A percentile compares a stretch with the other conserved stretches of the same genome.
phyloP scores from a whole-genome alignment of 768 basidiomycete genomes.

The Leccinum uliginosum region DNA sequence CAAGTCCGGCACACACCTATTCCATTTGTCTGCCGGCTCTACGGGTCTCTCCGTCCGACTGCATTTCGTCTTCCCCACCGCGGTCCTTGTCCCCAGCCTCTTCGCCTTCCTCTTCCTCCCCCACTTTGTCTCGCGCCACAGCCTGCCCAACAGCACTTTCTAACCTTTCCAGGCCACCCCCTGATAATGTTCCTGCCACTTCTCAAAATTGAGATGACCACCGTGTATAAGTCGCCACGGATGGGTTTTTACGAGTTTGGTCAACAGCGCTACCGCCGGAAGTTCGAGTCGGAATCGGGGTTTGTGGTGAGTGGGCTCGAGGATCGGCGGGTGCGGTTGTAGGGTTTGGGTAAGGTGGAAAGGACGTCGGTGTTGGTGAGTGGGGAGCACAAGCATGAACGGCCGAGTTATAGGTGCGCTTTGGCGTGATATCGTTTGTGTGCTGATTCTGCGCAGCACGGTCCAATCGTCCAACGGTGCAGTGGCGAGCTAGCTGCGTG shows the following conservation, averaged over 20 bases:
- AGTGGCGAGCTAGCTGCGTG: constrained; percentile 67
- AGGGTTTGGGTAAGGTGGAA: constrained; percentile 76
- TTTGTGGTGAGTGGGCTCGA: constrained; percentile 88
- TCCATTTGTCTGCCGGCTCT: constrained; percentile 30
- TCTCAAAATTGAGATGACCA: constrained; percentile 64
- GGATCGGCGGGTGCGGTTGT: constrained; percentile 81
- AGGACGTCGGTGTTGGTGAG: constrained; percentile 79
- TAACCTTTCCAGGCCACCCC: constrained; percentile 62
- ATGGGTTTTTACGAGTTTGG: constrained; percentile 76
- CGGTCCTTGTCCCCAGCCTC: constrained; percentile 36
- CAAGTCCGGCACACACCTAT: constrained; percentile 17
- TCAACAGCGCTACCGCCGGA: constrained; percentile 66
- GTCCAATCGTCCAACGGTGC: constrained; percentile 69
- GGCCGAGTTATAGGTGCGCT: constrained; percentile 69
- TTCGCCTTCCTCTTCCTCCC: constrained; percentile 26
- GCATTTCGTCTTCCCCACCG: constrained; percentile 32
- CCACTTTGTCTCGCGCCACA: constrained; percentile 41
- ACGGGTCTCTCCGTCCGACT: constrained; percentile 23
- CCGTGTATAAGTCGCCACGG: constrained; percentile 85
- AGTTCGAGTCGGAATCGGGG: constrained; percentile 44
- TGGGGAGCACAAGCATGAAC: constrained; percentile 67
- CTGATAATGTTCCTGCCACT: constrained; percentile 74
- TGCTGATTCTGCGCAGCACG: constrained; percentile 24
- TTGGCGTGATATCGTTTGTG: not conserved
- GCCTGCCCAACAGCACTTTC: constrained; percentile 64